Conservation (phyloP, 2,329 filamentous ascomycete genomes). For the Orbilia javanica region DNA sequence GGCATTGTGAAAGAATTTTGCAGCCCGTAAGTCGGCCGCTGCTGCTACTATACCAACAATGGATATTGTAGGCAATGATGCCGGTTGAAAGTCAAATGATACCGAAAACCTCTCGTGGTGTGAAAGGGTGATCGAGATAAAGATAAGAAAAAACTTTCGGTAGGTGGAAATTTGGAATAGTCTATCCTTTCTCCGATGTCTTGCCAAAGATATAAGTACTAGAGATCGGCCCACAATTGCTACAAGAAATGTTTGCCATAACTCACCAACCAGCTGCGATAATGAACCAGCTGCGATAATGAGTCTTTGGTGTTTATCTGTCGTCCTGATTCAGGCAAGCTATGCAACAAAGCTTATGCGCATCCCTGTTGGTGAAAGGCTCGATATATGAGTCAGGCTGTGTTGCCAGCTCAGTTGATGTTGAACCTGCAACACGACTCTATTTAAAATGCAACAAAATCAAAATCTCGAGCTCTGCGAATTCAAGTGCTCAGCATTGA, state of each 20-base stretch:
- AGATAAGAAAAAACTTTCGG: slow-evolving; percentile 2
- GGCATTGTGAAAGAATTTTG: slow-evolving; percentile 17
- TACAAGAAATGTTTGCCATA: slow-evolving; percentile 20
- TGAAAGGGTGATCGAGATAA: background rate
- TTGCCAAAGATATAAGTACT: slow-evolving; percentile 8
- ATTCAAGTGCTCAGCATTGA: too few relatives aligned
- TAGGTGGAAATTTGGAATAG: background rate
- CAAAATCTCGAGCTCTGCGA: too few relatives aligned
- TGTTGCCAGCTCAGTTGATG: background rate
- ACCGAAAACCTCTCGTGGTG: background rate
- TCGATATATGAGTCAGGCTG: slow-evolving; percentile 7
- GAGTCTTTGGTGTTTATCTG: slow-evolving; percentile 39
- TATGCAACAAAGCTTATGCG: slow-evolving; percentile 23
- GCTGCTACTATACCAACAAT: background rate
- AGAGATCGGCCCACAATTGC: background rate
- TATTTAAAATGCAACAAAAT: background rate
- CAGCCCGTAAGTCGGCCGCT: slow-evolving; percentile 7
- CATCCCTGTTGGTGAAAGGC: background rate
- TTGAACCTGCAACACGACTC: background rate
- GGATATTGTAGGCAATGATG: background rate
- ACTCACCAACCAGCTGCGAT: slow-evolving; percentile 2
- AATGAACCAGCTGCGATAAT: slow-evolving; percentile 11
- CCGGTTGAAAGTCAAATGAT: background rate
- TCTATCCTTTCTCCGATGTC: background rate
- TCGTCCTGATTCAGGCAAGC: slow-evolving; percentile 14